Evolutionary conservation across 371 early-diverging fungal species (phyloP).

Genomic region (Blastocladiella emersonii): DNA sequence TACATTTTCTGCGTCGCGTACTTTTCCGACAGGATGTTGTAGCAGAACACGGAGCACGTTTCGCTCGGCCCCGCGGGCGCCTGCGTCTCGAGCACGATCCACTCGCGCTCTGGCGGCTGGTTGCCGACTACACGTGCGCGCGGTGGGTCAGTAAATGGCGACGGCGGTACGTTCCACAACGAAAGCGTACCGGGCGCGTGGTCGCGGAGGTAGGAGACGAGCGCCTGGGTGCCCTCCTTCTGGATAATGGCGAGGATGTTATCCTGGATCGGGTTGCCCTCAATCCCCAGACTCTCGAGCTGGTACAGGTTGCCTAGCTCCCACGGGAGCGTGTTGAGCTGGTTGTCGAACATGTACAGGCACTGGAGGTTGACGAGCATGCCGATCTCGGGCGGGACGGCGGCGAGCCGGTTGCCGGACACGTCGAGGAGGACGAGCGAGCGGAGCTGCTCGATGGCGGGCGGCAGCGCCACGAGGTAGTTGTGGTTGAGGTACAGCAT

Average conservation of each 20-base stretch:
- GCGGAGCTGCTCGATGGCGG: slow-evolving; percentile 49
- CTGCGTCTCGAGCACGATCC: slow-evolving; percentile 59
- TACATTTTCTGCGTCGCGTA: slow-evolving; percentile 79
- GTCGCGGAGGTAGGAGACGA: slow-evolving; percentile 86
- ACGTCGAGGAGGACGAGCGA: slow-evolving; percentile 61
- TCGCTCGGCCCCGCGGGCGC: slow-evolving; percentile 21
- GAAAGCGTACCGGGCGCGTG: slow-evolving; percentile 53
- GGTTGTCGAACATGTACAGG: slow-evolving; percentile 86
- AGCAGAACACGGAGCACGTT: slow-evolving; percentile 75
- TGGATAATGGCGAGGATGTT: slow-evolving; percentile 64
- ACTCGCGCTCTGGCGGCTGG: slow-evolving; percentile 83
- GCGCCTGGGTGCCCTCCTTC: slow-evolving; percentile 73
- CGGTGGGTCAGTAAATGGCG: background rate
- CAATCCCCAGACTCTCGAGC: slow-evolving; percentile 82
- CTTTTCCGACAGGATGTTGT: slow-evolving; percentile 88
- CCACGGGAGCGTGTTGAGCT: slow-evolving; percentile 68
- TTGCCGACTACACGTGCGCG: slow-evolving; percentile 4
- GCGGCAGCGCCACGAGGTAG: slow-evolving; percentile 58
- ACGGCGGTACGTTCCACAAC: background rate
- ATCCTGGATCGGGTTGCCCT: slow-evolving; percentile 89
- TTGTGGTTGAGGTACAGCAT: slow-evolving; percentile 89
- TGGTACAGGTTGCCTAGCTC: slow-evolving; percentile 90
- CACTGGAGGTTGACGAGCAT: slow-evolving; percentile 68
- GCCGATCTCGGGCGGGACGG: slow-evolving; percentile 85
- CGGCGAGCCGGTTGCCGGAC: slow-evolving; percentile 77